These are phyloP conservation scores for Picochlorum sp. DNA, from an alignment of 139 green algal genomes.

Conservation along the genomic window DNA sequence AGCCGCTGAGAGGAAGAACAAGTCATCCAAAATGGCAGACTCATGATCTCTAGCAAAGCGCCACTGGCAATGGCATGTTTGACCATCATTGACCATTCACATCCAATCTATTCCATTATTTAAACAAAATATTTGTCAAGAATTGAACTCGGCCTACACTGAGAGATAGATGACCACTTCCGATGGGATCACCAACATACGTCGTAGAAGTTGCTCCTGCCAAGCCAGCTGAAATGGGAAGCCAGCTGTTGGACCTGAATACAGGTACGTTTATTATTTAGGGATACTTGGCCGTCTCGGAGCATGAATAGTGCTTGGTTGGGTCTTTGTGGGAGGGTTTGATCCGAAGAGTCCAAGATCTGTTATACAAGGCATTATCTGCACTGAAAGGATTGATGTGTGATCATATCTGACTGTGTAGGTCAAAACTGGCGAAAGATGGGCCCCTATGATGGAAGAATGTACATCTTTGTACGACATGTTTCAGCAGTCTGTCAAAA, in stretches of 20 bases:
- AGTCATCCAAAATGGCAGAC: not conserved
- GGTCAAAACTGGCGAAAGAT: constrained; percentile 42
- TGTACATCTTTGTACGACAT: constrained; percentile 63
- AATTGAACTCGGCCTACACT: too few relatives aligned
- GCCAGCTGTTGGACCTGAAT: constrained; percentile 18
- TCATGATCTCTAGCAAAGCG: too few relatives aligned
- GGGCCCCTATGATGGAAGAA: constrained; percentile 35
- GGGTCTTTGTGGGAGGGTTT: too few relatives aligned
- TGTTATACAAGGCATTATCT: not conserved
- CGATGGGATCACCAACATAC: constrained; percentile 1
- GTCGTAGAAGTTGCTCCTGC: constrained; percentile 16
- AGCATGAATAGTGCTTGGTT: not conserved
- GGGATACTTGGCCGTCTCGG: not conserved
- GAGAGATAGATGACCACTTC: too few relatives aligned
- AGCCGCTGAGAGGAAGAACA: constrained; percentile 5
- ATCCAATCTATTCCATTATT: too few relatives aligned
- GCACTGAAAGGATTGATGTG: not conserved
- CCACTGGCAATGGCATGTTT: too few relatives aligned
- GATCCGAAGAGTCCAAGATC: too few relatives aligned
- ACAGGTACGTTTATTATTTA: constrained; percentile 13
- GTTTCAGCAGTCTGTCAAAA: constrained; percentile 50
- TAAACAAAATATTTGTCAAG: too few relatives aligned
- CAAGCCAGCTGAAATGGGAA: constrained; percentile 3
- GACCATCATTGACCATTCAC: too few relatives aligned
- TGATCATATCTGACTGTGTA: not conserved